Evolutionary conservation across 805 yeast genomes (phyloP), one percentile per base, ranked within the genome.

Genomic region (Saccharomycopsis sp.): DNA sequence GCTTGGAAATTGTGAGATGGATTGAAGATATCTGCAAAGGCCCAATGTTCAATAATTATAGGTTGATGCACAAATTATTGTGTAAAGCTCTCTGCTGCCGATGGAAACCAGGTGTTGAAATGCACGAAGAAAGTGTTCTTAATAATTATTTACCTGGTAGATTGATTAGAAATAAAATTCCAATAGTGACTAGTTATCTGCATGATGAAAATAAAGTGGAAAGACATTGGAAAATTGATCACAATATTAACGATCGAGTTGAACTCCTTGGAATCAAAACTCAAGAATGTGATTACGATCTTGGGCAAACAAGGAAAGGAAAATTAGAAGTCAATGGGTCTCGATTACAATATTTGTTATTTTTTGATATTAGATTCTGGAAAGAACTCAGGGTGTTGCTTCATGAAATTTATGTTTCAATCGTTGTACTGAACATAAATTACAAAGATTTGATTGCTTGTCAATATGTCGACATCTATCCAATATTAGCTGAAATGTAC

Each of bases 381-480:
- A 84, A 78, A 55, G 59, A 72, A 0, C 63, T 81, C 4, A 67
- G 95, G 37, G 55, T 65, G 0, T 59, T 67, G 5, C 63, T 84
- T 11, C 84, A 82, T 48, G 85, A 79, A 51, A 61, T 85, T 46
- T 81, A 77, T 56, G 73, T 83, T 32, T 70, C 80, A 0, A 72
- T 81, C 0, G 61, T 86, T 48, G 77, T 85, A 14, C 75, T 85
- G 11, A 79, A 79, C 54, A 60, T 71, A 40, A 63, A 60, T 11
- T 80, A 70, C 57, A 80, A 79, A 55, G 59, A 70, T 24, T 58
- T 80, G n/a, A 64, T 84, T 33, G 79, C 83, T n/a, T 72, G 75
- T 32, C 90, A 87, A 54, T 88, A 87, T 56, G 83, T 87, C 35
- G 94, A 87, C 53, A 67, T 87, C 0, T 90, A 90, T 59, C 89